Percentiles rank a stretch among this genome's conserved stretches.
Conservation (phyloP, 2,329 filamentous ascomycete species). For the Coniochaeta sp. region DNA sequence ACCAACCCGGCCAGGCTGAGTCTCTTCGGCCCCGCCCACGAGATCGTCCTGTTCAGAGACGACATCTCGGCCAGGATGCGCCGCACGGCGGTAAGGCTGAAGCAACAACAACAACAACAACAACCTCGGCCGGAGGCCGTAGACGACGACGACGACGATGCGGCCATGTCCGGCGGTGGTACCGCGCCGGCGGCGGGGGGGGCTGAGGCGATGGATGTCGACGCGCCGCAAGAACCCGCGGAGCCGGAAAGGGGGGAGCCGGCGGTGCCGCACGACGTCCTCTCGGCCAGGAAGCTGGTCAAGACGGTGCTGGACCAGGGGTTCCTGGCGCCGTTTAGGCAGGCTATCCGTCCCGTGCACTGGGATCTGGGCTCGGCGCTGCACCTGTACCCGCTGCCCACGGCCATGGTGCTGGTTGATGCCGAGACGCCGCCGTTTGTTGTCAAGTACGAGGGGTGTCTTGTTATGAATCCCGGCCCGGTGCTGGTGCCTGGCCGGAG, state of each 20-base stretch:
- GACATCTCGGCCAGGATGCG: conserved; percentile 75
- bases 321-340: conserved; percentile 77
- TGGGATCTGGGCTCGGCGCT: conserved; percentile 80
- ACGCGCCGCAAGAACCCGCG: conserved; percentile 15
- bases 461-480: conserved; percentile 86
- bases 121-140: conserved; percentile 24
- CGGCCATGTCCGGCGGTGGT: conserved; percentile 25
- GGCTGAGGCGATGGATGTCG: conserved; percentile 30
- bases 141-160: conserved; percentile 23
- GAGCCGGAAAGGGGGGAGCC: not conserved
- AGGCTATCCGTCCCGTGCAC: conserved; percentile 70
- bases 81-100: conserved; percentile 67
- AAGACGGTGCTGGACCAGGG: conserved; percentile 91
- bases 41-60: conserved; percentile 81
- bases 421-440: conserved; percentile 74
- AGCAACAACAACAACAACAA: conserved; percentile 20
- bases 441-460: conserved; percentile 88
- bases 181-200: conserved; percentile 12
- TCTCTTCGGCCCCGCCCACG: conserved; percentile 81
- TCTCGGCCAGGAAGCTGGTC: conserved; percentile 67
- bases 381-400: conserved; percentile 82
- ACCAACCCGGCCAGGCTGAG: conserved; percentile 77
- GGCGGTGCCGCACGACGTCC: conserved; percentile 38
- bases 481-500: conserved; percentile 63
- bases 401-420: conserved; percentile 75